Conservation (phyloP, 805 yeast species). For the Kluyveromyces dobzhanskii region DNA sequence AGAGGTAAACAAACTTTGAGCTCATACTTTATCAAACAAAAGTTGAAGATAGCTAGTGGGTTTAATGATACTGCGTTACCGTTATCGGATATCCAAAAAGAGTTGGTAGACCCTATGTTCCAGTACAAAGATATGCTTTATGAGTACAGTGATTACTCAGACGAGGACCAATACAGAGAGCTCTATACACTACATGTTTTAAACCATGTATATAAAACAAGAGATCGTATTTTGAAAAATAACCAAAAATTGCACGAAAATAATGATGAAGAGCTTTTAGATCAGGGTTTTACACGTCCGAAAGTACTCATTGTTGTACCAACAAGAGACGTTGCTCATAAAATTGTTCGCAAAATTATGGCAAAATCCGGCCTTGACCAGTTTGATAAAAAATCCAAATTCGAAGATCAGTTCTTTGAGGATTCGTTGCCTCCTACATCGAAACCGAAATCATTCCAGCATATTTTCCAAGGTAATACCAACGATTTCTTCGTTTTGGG, state of each 20-base stretch:
- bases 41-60: constrained; percentile 27
- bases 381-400: constrained; percentile 73
- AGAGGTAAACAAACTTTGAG: constrained; percentile 18
- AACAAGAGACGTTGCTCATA: constrained; percentile 69
- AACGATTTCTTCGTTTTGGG: constrained; percentile 90
- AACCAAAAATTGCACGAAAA: constrained; percentile 45
- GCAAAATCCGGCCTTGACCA: constrained; percentile 60
- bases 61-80: constrained; percentile 15
- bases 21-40: constrained; percentile 40
- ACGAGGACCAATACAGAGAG: constrained; percentile 46
- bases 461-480: constrained; percentile 77
- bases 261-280: constrained; percentile 59
- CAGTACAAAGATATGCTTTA: constrained; percentile 64
- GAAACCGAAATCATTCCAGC: constrained; percentile 79
- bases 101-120: constrained; percentile 55
- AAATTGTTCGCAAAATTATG: constrained; percentile 55
- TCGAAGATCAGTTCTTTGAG: constrained; percentile 58
- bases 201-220: constrained; percentile 79
- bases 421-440: constrained; percentile 37
- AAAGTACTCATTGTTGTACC: constrained; percentile 78
- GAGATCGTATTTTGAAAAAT: constrained; percentile 77
- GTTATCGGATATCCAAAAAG: constrained; percentile 39
- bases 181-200: constrained; percentile 62
- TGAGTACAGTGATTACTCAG: constrained; percentile 46
- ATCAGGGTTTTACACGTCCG: constrained; percentile 94